phyloP scores from a whole-genome alignment of 192 early-diverging fungal species.

The Coemansia sp. region DNA sequence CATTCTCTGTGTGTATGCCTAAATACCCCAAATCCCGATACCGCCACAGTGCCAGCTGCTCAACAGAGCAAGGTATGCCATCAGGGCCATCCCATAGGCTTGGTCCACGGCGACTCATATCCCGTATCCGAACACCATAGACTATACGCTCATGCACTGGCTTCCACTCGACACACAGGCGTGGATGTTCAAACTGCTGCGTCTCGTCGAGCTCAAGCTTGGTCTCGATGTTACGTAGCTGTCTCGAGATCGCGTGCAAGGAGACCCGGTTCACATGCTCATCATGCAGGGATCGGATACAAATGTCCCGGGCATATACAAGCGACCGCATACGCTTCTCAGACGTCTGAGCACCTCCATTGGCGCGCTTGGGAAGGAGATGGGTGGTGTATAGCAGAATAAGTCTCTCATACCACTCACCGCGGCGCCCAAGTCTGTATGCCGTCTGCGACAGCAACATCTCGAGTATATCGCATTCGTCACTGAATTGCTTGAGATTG shows the following conservation, averaged over 20 bases:
- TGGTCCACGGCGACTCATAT: constrained; percentile 46
- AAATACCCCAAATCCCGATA: constrained; percentile 62
- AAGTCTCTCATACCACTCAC: constrained; percentile 68
- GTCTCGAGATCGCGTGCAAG: constrained; percentile 38
- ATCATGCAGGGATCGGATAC: constrained; percentile 62
- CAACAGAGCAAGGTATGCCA: constrained; percentile 59
- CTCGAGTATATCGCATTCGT: constrained; percentile 57
- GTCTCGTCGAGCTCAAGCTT: constrained; percentile 19
- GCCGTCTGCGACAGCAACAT: constrained; percentile 59
- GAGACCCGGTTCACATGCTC: constrained; percentile 54
- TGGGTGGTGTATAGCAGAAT: constrained; percentile 61
- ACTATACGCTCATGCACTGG: constrained; percentile 44
- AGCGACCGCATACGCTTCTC: constrained; percentile 44
- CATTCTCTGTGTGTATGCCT: constrained; percentile 67
- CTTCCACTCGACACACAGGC: constrained; percentile 48
- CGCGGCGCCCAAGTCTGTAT: constrained; percentile 58
- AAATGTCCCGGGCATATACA: constrained; percentile 30
- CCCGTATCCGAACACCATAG: constrained; percentile 40
- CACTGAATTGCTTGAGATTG: constrained; percentile 55
- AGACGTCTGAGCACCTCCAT: constrained; percentile 14
- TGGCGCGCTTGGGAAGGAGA: constrained; percentile 35
- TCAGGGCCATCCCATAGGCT: constrained; percentile 48
- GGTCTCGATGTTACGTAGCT: constrained; percentile 38
- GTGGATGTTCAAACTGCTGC: constrained; percentile 19
- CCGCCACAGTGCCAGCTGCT: constrained; percentile 62